phyloP scores from a whole-genome alignment of 768 basidiomycete genomes.

The Russula griseocarnosa region DNA sequence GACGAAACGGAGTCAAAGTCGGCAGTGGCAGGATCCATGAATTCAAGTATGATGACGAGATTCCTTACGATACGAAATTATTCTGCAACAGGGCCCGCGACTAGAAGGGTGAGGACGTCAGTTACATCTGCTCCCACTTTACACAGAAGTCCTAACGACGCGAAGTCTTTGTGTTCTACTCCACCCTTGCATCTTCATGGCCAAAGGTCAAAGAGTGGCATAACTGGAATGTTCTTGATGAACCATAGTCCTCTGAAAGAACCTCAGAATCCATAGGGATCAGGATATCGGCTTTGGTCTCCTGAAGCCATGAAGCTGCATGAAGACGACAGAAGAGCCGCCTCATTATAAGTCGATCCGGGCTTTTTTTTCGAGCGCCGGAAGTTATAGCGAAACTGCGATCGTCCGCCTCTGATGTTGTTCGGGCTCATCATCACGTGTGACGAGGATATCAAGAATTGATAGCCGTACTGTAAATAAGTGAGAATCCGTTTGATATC shows the following conservation, averaged over 20 bases:
- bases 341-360: background rate
- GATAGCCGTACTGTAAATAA: no score
- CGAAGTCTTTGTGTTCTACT: slow-evolving; percentile 7
- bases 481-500: background rate
- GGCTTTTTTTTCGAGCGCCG: no score
- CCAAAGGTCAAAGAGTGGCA: no score
- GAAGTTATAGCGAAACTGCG: background rate
- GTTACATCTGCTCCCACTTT: slow-evolving; percentile 1
- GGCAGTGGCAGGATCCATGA: no score
- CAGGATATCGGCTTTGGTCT: slow-evolving; percentile 15
- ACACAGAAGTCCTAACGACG: background rate
- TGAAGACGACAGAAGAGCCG: slow-evolving; percentile 18
- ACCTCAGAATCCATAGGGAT: slow-evolving; percentile 10
- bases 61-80: no score
- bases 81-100: no score
- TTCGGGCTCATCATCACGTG: background rate
- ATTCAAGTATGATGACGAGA: no score
- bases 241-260: background rate
- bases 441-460: slow-evolving; percentile 1
- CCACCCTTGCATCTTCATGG: no score
- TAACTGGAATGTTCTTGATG: background rate
- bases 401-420: no score
- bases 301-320: slow-evolving; percentile 7
- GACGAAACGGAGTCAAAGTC: no score
- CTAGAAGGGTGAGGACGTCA: slow-evolving; percentile 7